Conservation (phyloP, 805 yeast species). For the Hyphopichia homilentoma region DNA sequence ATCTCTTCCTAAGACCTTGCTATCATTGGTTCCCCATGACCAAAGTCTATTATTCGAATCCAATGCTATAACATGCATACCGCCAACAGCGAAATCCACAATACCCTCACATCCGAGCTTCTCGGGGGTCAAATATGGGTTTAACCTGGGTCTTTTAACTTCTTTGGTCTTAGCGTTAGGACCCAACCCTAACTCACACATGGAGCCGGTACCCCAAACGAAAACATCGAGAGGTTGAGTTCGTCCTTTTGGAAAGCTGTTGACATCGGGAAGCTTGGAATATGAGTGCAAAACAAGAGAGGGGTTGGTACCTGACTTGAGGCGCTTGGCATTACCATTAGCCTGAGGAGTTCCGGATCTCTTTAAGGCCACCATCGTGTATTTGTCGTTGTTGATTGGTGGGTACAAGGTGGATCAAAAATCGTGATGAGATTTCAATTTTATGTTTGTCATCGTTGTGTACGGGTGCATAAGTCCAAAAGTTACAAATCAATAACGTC, state of each 20-base stretch:
- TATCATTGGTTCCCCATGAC: constrained; percentile 98
- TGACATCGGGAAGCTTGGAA: constrained; percentile 44
- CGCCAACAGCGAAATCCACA: constrained; percentile 90
- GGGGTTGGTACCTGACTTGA: constrained; percentile 25
- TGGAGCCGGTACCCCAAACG: constrained; percentile 95
- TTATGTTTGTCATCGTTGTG: too few species aligned
- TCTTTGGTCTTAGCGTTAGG: constrained; percentile 89
- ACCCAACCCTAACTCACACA: constrained; percentile 98
- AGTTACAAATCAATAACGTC: too few species aligned
- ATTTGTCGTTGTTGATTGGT: too few species aligned
- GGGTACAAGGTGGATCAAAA: too few species aligned
- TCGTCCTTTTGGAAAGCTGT: constrained; percentile 34
- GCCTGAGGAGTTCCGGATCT: constrained; percentile 16
- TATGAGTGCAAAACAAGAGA: constrained; percentile 49
- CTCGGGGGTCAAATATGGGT: constrained; percentile 64
- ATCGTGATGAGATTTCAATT: too few species aligned
- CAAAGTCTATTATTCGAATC: constrained; percentile 77
- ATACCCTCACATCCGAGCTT: constrained; percentile 50
- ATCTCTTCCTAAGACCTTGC: constrained; percentile 87
- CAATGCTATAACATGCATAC: constrained; percentile 87
- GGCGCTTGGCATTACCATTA: constrained; percentile 20
- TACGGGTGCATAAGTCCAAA: too few species aligned
- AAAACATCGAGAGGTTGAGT: constrained; percentile 65
- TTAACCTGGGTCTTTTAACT: constrained; percentile 92
- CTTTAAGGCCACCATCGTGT: constrained; percentile 43